Conservation (phyloP, 2,329 filamentous ascomycete species). For the Clonostachys solani region DNA sequence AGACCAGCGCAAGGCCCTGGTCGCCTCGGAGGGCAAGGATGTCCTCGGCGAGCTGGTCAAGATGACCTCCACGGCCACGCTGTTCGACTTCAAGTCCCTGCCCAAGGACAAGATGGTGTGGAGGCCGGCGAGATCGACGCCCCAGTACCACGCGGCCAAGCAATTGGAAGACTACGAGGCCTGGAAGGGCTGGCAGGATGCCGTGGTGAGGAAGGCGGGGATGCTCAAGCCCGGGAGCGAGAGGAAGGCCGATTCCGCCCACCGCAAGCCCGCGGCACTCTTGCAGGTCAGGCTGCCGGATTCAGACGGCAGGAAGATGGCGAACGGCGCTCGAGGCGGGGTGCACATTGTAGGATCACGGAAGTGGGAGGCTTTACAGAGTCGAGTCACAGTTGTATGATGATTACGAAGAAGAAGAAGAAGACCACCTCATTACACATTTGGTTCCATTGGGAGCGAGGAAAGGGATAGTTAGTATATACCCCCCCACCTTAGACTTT, state of each 20-base stretch:
- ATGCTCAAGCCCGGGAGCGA: conserved; percentile 5
- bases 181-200: conserved; percentile 55
- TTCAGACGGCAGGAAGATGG: conserved; percentile 32
- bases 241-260: conserved; percentile 12
- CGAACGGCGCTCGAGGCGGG: conserved; percentile 24
- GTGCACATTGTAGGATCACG: conserved; percentile 48
- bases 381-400: conserved; percentile 8
- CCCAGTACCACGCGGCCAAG: conserved; percentile 62
- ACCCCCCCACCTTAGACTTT: no score
- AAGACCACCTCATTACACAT: no score
- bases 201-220: conserved; percentile 50
- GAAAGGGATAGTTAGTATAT: no score
- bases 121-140: conserved; percentile 59
- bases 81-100: conserved; percentile 56
- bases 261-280: conserved; percentile 31
- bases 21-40: conserved; percentile 59
- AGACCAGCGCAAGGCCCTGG: conserved; percentile 43
- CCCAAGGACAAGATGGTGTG: conserved; percentile 60
- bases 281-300: conserved; percentile 46
- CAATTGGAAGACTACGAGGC: conserved; percentile 61
- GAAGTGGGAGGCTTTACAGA: conserved; percentile 53
- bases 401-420: no score
- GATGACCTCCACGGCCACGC: conserved; percentile 48
- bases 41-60: conserved; percentile 61
- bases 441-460: no score